phyloP scores from a whole-genome alignment of 371 early-diverging fungal species.

The Mortierella sp. region DNA sequence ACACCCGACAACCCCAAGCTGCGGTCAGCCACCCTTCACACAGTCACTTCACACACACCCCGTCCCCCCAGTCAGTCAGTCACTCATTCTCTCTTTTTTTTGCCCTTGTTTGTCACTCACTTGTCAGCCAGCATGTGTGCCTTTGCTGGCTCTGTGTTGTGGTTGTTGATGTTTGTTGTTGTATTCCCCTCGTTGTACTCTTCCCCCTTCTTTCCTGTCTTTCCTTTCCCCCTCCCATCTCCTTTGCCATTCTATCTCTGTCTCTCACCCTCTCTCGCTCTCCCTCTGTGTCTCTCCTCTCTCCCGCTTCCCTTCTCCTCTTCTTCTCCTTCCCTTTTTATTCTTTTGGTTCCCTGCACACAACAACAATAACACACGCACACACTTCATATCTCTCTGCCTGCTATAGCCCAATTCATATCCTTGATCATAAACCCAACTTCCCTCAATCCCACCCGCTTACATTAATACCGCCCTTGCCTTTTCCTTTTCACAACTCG shows the following conservation, averaged over 20 bases:
- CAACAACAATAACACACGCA: background rate
- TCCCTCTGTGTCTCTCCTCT: no score
- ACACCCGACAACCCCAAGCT: background rate
- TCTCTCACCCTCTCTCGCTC: no score
- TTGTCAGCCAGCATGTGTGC: background rate
- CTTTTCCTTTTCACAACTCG: background rate
- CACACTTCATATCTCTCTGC: background rate
- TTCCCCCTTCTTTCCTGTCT: constrained; percentile 11
- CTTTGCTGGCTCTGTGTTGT: background rate
- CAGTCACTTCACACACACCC: background rate
- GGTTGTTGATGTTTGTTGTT: background rate
- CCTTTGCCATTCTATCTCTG: constrained; percentile 7
- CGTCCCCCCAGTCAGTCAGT: background rate
- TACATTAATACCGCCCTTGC: background rate
- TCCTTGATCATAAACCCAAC: background rate
- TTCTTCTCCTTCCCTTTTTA: background rate
- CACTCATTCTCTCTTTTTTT: background rate
- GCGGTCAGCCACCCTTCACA: background rate
- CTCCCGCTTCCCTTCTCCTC: background rate
- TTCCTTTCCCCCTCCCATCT: constrained; percentile 1
- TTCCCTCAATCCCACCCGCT: background rate
- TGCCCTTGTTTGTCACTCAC: background rate
- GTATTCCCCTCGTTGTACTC: constrained; percentile 3
- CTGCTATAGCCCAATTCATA: constrained; percentile 15
- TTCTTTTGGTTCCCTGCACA: constrained; percentile 16